Conservation (phyloP, 2,329 filamentous ascomycete species). For the Alternaria postmessia region DNA sequence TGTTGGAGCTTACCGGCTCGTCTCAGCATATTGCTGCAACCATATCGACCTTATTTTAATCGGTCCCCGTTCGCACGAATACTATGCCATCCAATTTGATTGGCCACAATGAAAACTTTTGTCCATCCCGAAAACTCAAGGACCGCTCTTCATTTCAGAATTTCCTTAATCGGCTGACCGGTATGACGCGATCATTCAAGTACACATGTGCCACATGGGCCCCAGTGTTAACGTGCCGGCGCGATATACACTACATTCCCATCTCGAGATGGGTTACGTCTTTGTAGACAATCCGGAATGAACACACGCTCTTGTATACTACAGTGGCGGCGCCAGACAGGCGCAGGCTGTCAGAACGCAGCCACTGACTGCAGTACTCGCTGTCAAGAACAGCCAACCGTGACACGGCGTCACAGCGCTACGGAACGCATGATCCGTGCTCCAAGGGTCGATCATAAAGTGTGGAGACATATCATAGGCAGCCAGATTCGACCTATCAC, state of each 20-base stretch:
- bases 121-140: not conserved
- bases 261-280: slow-evolving; percentile 5
- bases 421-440: not conserved
- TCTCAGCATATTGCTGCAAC: not conserved
- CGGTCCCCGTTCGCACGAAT: not conserved
- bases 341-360: slow-evolving; percentile 10
- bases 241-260: slow-evolving; percentile 5
- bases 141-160: not conserved
- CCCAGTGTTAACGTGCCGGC: slow-evolving; percentile 28
- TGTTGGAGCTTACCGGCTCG: not conserved
- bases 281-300: not conserved
- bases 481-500: slow-evolving; percentile 15
- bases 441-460: not conserved
- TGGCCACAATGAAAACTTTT: not conserved
- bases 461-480: not conserved
- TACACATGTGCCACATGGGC: slow-evolving; percentile 18
- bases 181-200: not conserved
- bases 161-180: not conserved
- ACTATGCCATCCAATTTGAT: not conserved
- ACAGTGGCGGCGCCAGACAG: not conserved
- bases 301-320: slow-evolving; percentile 9
- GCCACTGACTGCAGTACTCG: slow-evolving; percentile 11
- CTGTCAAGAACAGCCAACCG: slow-evolving; percentile 13
- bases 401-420: not conserved
- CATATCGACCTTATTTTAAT: not conserved